Base-by-base conservation (phyloP, 108 stramenopile species). In the Cyclotella choctawhatcheeana region DNA sequence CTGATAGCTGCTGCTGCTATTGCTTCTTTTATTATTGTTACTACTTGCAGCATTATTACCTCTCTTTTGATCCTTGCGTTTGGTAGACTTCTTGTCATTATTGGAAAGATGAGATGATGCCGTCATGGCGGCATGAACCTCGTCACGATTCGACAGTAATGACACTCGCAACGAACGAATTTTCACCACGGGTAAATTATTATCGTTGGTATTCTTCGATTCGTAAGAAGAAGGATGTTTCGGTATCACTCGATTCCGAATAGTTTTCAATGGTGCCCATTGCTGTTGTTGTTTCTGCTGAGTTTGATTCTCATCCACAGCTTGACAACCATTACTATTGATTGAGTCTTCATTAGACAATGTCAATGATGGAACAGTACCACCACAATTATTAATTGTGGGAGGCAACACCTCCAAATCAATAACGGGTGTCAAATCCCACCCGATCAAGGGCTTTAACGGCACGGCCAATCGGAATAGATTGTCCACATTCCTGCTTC, bases 401-500 rank as follows among this genome's bases (percentile, higher is more conserved):
- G 73, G 76, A 47, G 77, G 77, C 34, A 82, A 60, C 22, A 82
- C 81, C 47, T 82, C 81, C 44, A 82, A 74, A 47, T 82, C 81
- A 37, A 82, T 78, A 52, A 82, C 81, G 22, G 81, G 81, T 8
- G 81, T 82, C 22, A 82, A 52, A 40, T 82, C 77, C 77, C 71
- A 74, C 17, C 81, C 81, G 45, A 82, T 82, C 52, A 82, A 55
- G 10, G 81, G 77, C 51, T 62, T 34, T 45, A 82, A 60, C 4
- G 81, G 81, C 21, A 82, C 81, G 2, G 77, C 81, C 31, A 82
- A 62, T 3, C 81, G 71, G 47, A 82, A 82, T n/a, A 82, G 29
- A 59, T 76, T 75, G 31, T 78, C 61, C 71, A 74, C 32, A 67
- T 29, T 63, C 5, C 53, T 31, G 3, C 56, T 18, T 18, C 64